Base-by-base conservation (phyloP, 768 basidiomycete genomes). In the Pisolithus sp. region DNA sequence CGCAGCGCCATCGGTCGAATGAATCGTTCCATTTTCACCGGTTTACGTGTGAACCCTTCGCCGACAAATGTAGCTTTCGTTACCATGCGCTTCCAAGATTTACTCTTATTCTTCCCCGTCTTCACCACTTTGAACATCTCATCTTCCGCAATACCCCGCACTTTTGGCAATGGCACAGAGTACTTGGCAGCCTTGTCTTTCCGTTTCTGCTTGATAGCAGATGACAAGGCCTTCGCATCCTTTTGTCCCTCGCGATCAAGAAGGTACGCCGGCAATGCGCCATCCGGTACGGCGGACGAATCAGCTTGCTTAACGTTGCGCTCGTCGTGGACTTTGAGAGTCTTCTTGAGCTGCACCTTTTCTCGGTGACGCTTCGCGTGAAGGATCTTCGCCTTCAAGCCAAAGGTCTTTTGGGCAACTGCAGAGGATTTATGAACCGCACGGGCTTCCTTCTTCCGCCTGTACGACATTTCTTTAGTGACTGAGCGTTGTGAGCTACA, bases 71-170 rank as follows among this genome's bases (percentile, higher is more conserved):
- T 99, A 30, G 96, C 96, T 71, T 99, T 99, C 51, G 93, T 96
- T 54, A 99, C 90, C 93, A 98, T 97, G 59, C 93, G 83, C 74
- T 99, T 99, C 96, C 96, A 99, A 17, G 89, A 80, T 71, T 98
- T 99, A 63, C 81, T 84, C 73, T 93, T 96, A 65, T 80, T 88
- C 76, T 97, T 97, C 50, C 96, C 96, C 1, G 95, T 93, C 76
- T 93, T 91, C 78, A 99, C 76, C 28, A 99, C 96, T 76, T 94
- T 97, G 79, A 99, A 99, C 89, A 93, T 96, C 77, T 99, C 96
- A 62, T 98, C 96, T 69, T 99, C 96, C 15, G 95, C 94, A 60
- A 99, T 97, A 18, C 96, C 96, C 53, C 95, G 76, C 48, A 99
- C 96, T 72, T 93, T 95, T 46, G 96, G 96, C 55, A 99, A 67